Base-by-base conservation (phyloP, 1,284 basidiomycete genomes). In the Mrakiaceae sp. region DNA sequence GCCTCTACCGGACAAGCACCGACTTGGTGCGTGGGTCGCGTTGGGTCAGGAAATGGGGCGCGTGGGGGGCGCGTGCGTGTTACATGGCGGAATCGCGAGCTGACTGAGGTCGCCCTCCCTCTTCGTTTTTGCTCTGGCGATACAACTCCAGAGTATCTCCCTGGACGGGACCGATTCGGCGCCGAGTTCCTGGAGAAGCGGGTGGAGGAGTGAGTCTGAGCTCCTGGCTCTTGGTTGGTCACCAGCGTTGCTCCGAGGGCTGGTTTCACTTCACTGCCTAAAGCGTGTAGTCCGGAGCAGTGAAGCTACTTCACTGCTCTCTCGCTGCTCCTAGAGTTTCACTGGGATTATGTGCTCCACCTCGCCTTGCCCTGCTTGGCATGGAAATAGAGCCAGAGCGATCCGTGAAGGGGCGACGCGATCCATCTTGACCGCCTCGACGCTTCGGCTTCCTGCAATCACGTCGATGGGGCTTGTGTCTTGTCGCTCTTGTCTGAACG, bases 151-250 rank as follows among this genome's bases (percentile, higher is more conserved):
- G 93, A 96, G 76, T 99, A 99, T 74, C 83, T 99, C 67, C 97
- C 65, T 0, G 65, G 94, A 44, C 94, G 95, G 16, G 95, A 98
- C 75, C 82, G 96, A 65, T 99, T 98, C 78, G 92, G 91, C 70
- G 84, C 87, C 5, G 96, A 98, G 72, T 99, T 99, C 71, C 89
- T 98, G 80, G 94, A 98, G 74, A 83, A 88, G 64, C 82, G 95
- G 69, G 83, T 90, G 68, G 79, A 86, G 69, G 94, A 98, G 93
- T 96, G 74, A 75, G 88, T 75, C 3, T 27, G 51, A 10, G n/a
- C 12, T 44, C 44, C 27, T 14, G n/a, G 8, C 5, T 16, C 52
- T n/a, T 44, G 3, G 4, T 27, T 27, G 27, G 27, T 27, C 27
- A 27, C 27, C 27, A 27, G 27, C 7, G 42, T n/a, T 6, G 3